These are phyloP conservation scores for Chiua virens DNA, from an alignment of 768 basidiomycete species.

Conservation along the genomic window DNA sequence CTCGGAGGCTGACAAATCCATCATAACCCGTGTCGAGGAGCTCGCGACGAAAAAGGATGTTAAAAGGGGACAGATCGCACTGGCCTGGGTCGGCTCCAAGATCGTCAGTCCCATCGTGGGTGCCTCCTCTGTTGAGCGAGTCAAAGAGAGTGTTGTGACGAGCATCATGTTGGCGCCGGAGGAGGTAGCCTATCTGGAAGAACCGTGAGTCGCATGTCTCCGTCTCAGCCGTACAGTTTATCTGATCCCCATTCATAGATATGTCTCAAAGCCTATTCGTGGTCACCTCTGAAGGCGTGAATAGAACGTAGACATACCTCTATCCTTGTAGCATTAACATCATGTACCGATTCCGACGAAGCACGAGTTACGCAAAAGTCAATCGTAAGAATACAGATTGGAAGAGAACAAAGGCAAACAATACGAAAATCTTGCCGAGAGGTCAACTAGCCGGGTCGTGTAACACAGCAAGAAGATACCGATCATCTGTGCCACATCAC, in stretches of 20 bases:
- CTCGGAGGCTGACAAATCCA: conserved; percentile 32
- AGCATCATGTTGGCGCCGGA: conserved; percentile 26
- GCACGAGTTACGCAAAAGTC: conserved; percentile 9
- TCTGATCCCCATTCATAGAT: conserved; percentile 11
- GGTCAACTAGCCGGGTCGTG: conserved; percentile 64
- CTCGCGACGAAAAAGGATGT: conserved; percentile 40
- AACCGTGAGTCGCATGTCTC: conserved; percentile 20
- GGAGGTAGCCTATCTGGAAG: conserved; percentile 32
- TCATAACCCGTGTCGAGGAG: conserved; percentile 42
- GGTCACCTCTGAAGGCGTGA: conserved; percentile 9
- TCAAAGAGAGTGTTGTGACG: conserved; percentile 30
- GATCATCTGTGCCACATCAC: conserved; percentile 52
- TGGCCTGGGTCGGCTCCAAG: conserved; percentile 43
- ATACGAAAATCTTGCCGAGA: not conserved
- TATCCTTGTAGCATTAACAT: not conserved
- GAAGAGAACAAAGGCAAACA: not conserved
- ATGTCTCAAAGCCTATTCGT: conserved; percentile 19
- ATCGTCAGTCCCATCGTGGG: conserved; percentile 47
- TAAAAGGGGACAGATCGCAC: conserved; percentile 46
- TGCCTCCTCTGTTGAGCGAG: conserved; percentile 31
- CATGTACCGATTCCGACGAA: not conserved
- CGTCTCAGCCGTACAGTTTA: not conserved
- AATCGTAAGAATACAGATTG: conserved; percentile 14
- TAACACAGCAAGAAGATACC: conserved; percentile 80
- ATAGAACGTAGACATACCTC: not conserved